These are phyloP conservation scores for Cinchona pubescens DNA, from an alignment of 257 asterid genomes.

Conservation along the genomic window DNA sequence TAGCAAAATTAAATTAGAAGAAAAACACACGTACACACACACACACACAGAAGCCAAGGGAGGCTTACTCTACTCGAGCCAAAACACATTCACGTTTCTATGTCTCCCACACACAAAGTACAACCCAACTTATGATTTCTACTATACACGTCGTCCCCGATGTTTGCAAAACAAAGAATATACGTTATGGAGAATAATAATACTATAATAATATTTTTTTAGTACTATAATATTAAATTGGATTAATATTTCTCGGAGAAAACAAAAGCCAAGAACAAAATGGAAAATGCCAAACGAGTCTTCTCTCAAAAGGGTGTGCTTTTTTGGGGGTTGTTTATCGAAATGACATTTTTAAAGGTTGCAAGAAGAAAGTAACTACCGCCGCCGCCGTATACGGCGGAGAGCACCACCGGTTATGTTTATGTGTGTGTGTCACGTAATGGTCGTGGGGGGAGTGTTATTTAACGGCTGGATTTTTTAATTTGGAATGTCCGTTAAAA, in stretches of 20 bases:
- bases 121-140: constrained; percentile 19
- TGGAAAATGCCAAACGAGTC: constrained; percentile 7
- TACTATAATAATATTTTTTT: neutral
- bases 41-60: constrained; percentile 26
- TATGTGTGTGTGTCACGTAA: too few relatives aligned
- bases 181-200: neutral
- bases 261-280: constrained; percentile 7
- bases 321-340: neutral
- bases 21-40: too few relatives aligned
- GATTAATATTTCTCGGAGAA: constrained; percentile 14
- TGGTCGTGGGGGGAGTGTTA: too few relatives aligned
- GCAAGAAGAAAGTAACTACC: too few relatives aligned
- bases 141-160: constrained; percentile 18
- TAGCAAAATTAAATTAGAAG: neutral
- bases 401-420: neutral
- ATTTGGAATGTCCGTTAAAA: neutral
- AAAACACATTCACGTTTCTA: constrained; percentile 40
- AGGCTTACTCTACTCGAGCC: constrained; percentile 14
- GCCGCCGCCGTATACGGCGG: neutral
- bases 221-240: neutral
- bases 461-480: neutral
- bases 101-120: constrained; percentile 61
- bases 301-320: neutral
- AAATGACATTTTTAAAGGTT: too few relatives aligned
- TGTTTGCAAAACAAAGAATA: constrained; percentile 10